Evolutionary conservation across 176 grass and related monocot genomes (phyloP), one percentile per base, ranked within the genome.

Genomic region (Oryza australiensis): DNA sequence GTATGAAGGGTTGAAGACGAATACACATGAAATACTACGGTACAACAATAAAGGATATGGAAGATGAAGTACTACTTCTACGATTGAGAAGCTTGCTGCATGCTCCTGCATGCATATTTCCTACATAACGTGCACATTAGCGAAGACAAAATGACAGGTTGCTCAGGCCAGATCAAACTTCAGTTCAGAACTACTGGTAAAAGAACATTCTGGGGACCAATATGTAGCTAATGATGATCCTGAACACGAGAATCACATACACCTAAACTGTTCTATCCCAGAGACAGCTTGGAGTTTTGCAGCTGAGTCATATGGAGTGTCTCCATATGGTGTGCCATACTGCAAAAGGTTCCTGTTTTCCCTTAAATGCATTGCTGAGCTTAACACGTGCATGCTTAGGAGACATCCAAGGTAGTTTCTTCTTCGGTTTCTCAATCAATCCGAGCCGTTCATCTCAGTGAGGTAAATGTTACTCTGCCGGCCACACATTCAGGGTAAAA

Each of bases 301-400:
- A 86, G 13, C 73, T 82, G 67, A 86, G 68, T 86, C 88, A 90
- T 89, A 89, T 90, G 78, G 73, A 37, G 73, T 90, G 88, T 89
- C 83, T 82, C 83, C 70, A 86, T 66, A 76, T 86, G 60, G 35
- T 73, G 88, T 82, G 80, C 82, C 88, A 79, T 75, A 86, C 68
- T 65, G 79, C 75, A 77, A 79, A 75, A 64, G 49, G 49, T 79
- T 63, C 69, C 74, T 90, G 74, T 90, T 86, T 74, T 46, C 74
- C 74, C 51, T 79, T 90, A 68, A 90, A 90, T 86, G 88, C 79
- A 22, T 18, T 75, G 84, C 62, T 66, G 71, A 29, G 43, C 83
- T 73, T 78, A 74, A 86, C 80, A 86, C 80, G 88, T 87, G 75
- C 80, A 73, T 77, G 48, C 64, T 57, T 57, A 82, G 42, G 68